A percentile compares a stretch with the other conserved stretches of the same genome.
Evolutionary conservation across 2,329 filamentous ascomycete species (phyloP).

Genomic region (Chaetomium olivaceum): DNA sequence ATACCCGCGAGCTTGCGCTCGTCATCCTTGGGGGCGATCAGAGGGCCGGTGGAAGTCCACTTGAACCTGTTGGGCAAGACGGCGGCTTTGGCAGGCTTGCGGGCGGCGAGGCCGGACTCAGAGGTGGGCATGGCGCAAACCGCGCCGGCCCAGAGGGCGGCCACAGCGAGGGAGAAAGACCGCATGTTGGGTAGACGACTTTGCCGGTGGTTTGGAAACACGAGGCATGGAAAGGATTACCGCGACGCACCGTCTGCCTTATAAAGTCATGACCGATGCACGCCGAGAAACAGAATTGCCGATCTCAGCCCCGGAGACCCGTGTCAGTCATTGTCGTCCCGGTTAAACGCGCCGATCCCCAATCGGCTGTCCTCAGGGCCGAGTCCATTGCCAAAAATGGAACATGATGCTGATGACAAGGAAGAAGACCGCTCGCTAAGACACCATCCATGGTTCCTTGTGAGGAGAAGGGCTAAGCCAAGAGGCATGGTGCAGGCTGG

Average conservation of each 20-base stretch:
- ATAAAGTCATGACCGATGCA: neutral
- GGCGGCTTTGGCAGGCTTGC: neutral
- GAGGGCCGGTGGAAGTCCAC: conserved; percentile 28
- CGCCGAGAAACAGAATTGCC: neutral
- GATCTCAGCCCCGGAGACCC: neutral
- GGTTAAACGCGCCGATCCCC: neutral
- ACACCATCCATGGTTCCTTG: neutral
- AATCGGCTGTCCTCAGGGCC: neutral
- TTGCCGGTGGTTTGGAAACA: neutral
- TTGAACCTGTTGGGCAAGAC: conserved; percentile 20
- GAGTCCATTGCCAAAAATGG: neutral
- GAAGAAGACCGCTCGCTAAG: neutral
- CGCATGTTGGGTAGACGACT: neutral
- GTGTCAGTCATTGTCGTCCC: neutral
- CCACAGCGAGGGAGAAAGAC: neutral
- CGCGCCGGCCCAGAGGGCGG: conserved; percentile 8
- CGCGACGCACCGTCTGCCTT: neutral
- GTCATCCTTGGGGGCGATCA: conserved; percentile 29
- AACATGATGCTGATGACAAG: neutral
- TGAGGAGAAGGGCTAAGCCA: neutral
- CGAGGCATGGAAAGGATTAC: neutral
- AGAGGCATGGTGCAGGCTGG: neutral
- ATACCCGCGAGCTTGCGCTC: conserved; percentile 27
- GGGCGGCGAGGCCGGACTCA: neutral
- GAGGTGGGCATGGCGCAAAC: conserved; percentile 8